A percentile compares a stretch with the other conserved stretches of the same genome.
These are phyloP conservation scores for Aspergillus chevalieri DNA, from an alignment of 2,329 filamentous ascomycete species.

Conservation along the genomic window DNA sequence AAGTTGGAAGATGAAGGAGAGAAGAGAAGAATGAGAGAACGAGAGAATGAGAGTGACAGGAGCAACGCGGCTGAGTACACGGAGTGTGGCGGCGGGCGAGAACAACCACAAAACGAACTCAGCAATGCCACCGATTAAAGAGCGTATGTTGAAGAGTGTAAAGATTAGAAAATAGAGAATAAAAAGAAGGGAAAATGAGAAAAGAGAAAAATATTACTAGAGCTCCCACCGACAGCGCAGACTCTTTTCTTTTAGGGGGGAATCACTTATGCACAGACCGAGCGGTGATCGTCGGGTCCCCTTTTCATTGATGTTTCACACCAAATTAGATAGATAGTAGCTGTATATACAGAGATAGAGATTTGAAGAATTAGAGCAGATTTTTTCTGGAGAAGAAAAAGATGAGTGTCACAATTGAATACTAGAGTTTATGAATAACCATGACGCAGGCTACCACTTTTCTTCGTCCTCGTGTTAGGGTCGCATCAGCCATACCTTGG, in stretches of 20 bases:
- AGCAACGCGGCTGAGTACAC: too few species aligned
- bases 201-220: background rate
- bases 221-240: background rate
- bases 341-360: background rate
- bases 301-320: slow-evolving; percentile 2
- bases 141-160: background rate
- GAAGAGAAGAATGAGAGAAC: slow-evolving; percentile 1
- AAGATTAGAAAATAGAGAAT: background rate
- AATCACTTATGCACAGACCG: slow-evolving; percentile 11
- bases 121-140: background rate
- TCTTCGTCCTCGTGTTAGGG: too few species aligned
- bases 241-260: slow-evolving; percentile 7
- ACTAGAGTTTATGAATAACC: too few species aligned
- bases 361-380: background rate
- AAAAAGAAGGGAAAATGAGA: slow-evolving; percentile 1
- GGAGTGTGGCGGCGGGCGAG: too few species aligned
- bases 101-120: too few species aligned
- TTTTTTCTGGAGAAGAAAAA: too few species aligned
- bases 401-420: too few species aligned
- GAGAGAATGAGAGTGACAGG: background rate
- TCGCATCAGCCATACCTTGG: too few species aligned
- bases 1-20: background rate
- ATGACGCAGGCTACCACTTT: too few species aligned
- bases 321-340: background rate
- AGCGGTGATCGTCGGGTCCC: slow-evolving; percentile 13